A percentile compares a stretch with the other conserved stretches of the same genome.
Evolutionary conservation across 768 basidiomycete genomes (phyloP).

Genomic region (Calocera cornea): DNA sequence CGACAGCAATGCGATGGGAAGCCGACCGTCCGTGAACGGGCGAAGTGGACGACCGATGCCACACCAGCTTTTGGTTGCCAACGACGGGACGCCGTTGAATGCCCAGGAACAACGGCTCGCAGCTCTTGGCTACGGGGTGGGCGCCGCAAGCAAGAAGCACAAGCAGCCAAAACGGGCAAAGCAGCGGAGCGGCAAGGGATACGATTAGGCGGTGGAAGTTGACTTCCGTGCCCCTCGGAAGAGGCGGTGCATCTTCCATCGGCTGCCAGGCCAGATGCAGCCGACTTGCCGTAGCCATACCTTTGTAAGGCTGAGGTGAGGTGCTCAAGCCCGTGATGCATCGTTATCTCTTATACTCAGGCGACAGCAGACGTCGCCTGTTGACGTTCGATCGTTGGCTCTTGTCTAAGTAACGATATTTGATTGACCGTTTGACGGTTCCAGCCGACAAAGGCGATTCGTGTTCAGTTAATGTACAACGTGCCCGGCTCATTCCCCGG

Average conservation of each 20-base stretch:
- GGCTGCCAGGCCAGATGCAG: background rate
- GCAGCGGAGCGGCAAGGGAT: conserved; percentile 85
- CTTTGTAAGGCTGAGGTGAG: background rate
- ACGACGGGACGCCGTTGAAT: conserved; percentile 58
- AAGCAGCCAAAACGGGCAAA: conserved; percentile 73
- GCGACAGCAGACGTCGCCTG: background rate
- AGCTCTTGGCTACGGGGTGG: conserved; percentile 27
- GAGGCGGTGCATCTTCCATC: background rate
- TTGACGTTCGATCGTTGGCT: background rate
- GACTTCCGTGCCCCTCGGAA: background rate
- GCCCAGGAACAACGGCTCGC: conserved; percentile 33
- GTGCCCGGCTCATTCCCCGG: background rate
- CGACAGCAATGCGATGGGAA: conserved; percentile 36
- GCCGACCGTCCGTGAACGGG: conserved; percentile 53
- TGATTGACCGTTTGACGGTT: background rate
- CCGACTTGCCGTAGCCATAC: background rate
- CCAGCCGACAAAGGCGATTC: background rate
- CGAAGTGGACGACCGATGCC: conserved; percentile 48
- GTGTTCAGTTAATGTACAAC: background rate
- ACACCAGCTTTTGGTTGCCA: conserved; percentile 66
- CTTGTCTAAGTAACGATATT: background rate
- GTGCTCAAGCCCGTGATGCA: background rate
- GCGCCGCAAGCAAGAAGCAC: conserved; percentile 62
- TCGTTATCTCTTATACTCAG: background rate
- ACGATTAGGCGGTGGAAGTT: conserved; percentile 37